Evolutionary conservation across 2,329 filamentous ascomycete species (phyloP).

Genomic region (Cercospora zeina): DNA sequence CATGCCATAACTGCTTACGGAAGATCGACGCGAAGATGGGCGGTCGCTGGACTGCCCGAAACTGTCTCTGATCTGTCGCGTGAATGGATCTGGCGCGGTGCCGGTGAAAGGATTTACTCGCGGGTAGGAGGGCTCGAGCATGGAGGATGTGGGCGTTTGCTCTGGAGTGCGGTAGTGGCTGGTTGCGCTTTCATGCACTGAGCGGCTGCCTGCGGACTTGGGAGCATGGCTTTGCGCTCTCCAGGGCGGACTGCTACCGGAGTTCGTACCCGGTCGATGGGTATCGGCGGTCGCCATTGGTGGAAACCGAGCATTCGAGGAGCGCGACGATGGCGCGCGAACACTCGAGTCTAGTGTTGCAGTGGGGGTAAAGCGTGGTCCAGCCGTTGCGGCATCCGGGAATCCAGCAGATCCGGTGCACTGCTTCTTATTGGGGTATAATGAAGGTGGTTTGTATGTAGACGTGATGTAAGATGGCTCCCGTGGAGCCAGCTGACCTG

Average conservation of each 20-base stretch:
- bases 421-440: slow-evolving; percentile 42
- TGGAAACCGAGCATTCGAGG: slow-evolving; percentile 24
- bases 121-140: slow-evolving; percentile 28
- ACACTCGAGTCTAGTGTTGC: slow-evolving; percentile 21
- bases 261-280: slow-evolving; percentile 17
- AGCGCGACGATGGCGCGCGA: slow-evolving; percentile 16
- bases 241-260: slow-evolving; percentile 26
- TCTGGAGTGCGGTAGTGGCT: slow-evolving; percentile 30
- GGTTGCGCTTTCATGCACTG: slow-evolving; percentile 20
- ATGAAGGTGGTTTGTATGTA: slow-evolving; percentile 39
- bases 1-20: slow-evolving; percentile 23
- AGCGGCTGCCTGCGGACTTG: slow-evolving; percentile 9
- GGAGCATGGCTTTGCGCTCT: slow-evolving; percentile 19
- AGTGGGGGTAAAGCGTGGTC: slow-evolving; percentile 23
- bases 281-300: slow-evolving; percentile 23
- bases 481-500: slow-evolving; percentile 35
- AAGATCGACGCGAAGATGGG: slow-evolving; percentile 25
- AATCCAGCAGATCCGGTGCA: slow-evolving; percentile 28
- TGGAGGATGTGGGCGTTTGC: slow-evolving; percentile 27
- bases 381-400: slow-evolving; percentile 17
- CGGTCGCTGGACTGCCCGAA: slow-evolving; percentile 24
- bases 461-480: slow-evolving; percentile 38
- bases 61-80: slow-evolving; percentile 29
- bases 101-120: slow-evolving; percentile 21
- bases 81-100: slow-evolving; percentile 27